Conservation (phyloP, 2,329 filamentous ascomycete genomes). For the Verticillium klebahnii region DNA sequence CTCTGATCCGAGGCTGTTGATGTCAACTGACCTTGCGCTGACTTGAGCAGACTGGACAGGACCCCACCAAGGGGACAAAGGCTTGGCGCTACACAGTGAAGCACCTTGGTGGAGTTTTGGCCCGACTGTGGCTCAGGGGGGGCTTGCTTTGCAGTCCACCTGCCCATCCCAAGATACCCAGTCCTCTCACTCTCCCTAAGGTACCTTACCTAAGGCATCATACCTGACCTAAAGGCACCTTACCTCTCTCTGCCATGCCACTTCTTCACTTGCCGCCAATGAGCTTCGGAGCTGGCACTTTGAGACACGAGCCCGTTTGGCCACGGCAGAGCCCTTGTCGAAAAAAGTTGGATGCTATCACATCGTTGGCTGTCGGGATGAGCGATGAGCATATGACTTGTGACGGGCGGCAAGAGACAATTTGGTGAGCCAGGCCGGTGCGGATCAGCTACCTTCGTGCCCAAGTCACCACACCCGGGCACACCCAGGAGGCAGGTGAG, state of each 20-base stretch:
- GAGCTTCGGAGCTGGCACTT: neutral
- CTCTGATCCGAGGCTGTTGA: neutral
- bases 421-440: neutral
- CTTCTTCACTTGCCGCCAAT: neutral
- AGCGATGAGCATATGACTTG: neutral
- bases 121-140: neutral
- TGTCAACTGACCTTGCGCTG: neutral
- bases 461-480: neutral
- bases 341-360: neutral
- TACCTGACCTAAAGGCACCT: neutral
- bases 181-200: neutral
- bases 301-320: conserved; percentile 14
- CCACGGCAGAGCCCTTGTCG: neutral
- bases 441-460: neutral
- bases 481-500: neutral
- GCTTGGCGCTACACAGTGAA: neutral
- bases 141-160: too few relatives aligned
- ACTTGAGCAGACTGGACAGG: neutral
- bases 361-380: neutral
- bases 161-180: too few relatives aligned
- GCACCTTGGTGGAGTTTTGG: neutral
- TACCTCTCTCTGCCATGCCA: neutral
- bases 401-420: neutral
- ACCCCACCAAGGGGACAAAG: neutral
- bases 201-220: neutral